These are phyloP conservation scores for Brassica rapa DNA, from an alignment of 345 rosid genomes.

Conservation along the genomic window DNA sequence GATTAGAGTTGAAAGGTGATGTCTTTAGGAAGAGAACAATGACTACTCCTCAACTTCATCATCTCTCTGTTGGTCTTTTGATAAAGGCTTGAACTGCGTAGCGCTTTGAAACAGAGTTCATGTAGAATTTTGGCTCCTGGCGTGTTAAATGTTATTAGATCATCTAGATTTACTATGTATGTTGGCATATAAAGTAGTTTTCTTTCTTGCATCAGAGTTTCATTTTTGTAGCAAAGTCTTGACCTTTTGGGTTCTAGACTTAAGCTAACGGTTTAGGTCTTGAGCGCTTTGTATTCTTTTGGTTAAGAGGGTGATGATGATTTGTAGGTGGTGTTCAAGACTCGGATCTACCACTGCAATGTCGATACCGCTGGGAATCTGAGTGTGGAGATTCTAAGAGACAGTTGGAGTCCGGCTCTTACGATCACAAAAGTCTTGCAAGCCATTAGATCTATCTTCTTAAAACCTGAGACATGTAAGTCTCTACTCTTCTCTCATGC, in stretches of 20 bases:
- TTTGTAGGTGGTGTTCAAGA: conserved; percentile 74
- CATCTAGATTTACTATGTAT: no score
- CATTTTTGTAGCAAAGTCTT: neutral
- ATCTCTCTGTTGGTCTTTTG: neutral
- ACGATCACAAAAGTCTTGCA: conserved; percentile 75
- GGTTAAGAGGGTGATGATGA: conserved; percentile 7
- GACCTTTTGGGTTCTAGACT: neutral
- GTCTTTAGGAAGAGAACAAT: conserved; percentile 1
- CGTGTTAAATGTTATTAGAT: no score
- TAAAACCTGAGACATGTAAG: conserved; percentile 75
- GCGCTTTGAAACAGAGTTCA: neutral
- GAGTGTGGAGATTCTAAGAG: conserved; percentile 70
- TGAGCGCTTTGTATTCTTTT: neutral
- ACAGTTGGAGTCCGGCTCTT: conserved; percentile 93
- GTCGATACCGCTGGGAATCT: conserved; percentile 77
- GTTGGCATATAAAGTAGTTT: neutral
- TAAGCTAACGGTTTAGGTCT: neutral
- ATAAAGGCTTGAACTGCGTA: neutral
- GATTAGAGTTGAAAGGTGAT: neutral
- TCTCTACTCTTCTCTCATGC: conserved; percentile 2
- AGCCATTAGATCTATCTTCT: conserved; percentile 77
- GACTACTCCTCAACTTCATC: neutral
- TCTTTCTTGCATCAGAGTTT: neutral
- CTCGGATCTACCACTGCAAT: conserved; percentile 90
- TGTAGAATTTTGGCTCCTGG: neutral